These are phyloP conservation scores for Meredithiella fracta DNA, from an alignment of 2,329 filamentous ascomycete species.

Conservation along the genomic window DNA sequence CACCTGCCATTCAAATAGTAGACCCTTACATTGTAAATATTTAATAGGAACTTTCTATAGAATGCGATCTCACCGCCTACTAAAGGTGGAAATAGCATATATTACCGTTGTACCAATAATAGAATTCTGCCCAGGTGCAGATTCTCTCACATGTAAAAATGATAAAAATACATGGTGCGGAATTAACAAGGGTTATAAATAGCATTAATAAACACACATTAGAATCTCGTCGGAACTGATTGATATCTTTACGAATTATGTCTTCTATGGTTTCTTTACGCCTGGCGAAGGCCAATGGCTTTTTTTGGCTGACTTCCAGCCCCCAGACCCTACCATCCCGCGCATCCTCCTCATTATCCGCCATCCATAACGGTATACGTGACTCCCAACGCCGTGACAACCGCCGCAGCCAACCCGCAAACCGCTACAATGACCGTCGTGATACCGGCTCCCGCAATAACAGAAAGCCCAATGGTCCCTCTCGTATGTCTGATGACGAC, in stretches of 20 bases:
- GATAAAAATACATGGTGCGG: no score
- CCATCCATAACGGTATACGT: conserved; percentile 47
- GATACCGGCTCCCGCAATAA: background rate
- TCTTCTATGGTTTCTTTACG: conserved; percentile 3
- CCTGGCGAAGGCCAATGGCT: background rate
- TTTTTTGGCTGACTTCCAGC: background rate
- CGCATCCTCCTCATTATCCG: conserved; percentile 32
- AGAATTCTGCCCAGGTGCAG: background rate
- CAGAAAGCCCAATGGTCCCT: background rate
- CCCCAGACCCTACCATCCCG: background rate
- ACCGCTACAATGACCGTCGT: background rate
- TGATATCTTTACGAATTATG: background rate
- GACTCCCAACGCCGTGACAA: conserved; percentile 1
- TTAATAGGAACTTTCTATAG: background rate
- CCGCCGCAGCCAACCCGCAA: background rate
- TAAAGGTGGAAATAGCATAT: background rate
- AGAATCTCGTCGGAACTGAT: background rate
- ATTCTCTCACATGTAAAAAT: background rate
- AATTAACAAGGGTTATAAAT: background rate
- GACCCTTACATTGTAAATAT: background rate
- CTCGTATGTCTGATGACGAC: conserved; percentile 10
- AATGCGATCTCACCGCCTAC: conserved; percentile 8
- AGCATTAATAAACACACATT: no score
- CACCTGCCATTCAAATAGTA: background rate
- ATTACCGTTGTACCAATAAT: background rate